Evolutionary conservation across 371 early-diverging fungal genomes (phyloP).

Genomic region (Mortierella sp.): DNA sequence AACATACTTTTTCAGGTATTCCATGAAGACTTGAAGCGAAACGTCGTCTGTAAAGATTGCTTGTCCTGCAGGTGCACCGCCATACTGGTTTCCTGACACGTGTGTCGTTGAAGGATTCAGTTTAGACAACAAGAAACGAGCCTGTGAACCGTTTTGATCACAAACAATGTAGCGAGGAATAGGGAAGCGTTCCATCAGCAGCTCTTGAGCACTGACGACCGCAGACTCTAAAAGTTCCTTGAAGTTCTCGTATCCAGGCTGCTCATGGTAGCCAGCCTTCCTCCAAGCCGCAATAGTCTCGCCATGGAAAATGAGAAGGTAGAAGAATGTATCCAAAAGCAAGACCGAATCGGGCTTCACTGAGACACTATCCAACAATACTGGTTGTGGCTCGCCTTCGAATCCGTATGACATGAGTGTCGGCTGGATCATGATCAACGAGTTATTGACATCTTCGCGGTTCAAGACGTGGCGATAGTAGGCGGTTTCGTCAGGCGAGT

Average conservation of each 20-base stretch:
- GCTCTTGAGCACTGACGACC: conserved; percentile 88
- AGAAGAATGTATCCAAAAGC: conserved; percentile 98
- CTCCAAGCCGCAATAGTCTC: conserved; percentile 94
- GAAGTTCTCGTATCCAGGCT: conserved; percentile 94
- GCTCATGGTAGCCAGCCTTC: conserved; percentile 91
- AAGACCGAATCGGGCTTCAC: conserved; percentile 96
- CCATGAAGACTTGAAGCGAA: conserved; percentile 96
- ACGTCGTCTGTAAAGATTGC: conserved; percentile 99
- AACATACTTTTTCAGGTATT: conserved; percentile 90
- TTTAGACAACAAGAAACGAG: conserved; percentile 98
- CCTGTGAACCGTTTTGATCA: conserved; percentile 98
- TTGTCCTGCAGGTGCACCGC: conserved; percentile 71
- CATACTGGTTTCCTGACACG: conserved; percentile 74
- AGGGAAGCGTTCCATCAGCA: conserved; percentile 96
- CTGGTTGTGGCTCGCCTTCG: conserved; percentile 92
- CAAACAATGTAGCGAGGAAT: conserved; percentile 98
- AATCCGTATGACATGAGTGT: conserved; percentile 95
- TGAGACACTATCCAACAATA: conserved; percentile 97
- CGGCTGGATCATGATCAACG: conserved; percentile 99
- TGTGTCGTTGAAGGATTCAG: conserved; percentile 99
- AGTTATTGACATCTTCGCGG: conserved; percentile 95
- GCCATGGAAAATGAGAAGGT: conserved; percentile 97
- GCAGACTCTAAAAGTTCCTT: conserved; percentile 94
- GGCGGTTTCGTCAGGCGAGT: conserved; percentile 99
- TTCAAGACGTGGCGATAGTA: conserved; percentile 96